Percentiles rank a stretch among this genome's conserved stretches.
These are phyloP conservation scores for Auricularia cornea DNA, from an alignment of 768 basidiomycete genomes.

Conservation along the genomic window DNA sequence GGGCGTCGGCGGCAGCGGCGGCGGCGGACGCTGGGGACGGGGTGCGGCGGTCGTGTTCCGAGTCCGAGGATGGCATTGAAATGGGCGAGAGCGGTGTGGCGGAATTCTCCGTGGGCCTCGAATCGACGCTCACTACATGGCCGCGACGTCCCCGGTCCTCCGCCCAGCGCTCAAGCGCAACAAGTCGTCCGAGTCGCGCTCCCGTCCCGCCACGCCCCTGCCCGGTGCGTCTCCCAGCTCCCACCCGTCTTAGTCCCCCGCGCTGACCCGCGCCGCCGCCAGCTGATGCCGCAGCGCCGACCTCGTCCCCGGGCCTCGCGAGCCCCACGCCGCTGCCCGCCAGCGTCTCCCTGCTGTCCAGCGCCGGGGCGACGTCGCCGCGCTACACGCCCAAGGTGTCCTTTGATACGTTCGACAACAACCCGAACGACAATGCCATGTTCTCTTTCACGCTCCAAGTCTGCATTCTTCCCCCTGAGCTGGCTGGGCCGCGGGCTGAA, in stretches of 20 bases:
- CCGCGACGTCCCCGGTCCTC: slow-evolving; percentile 20
- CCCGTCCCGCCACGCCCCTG: background rate
- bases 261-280: background rate
- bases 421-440: slow-evolving; percentile 56
- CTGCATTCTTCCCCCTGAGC: background rate
- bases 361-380: background rate
- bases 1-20: slow-evolving; percentile 9
- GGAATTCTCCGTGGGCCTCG: background rate
- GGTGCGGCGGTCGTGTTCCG: too few species aligned
- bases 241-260: background rate
- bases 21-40: background rate
- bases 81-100: background rate
- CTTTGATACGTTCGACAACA: slow-evolving; percentile 81
- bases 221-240: background rate
- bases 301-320: slow-evolving; percentile 1
- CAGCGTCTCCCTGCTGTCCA: background rate
- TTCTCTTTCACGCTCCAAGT: slow-evolving; percentile 74
- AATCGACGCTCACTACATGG: slow-evolving; percentile 1
- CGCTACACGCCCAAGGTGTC: slow-evolving; percentile 59
- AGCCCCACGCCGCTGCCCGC: slow-evolving; percentile 5
- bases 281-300: background rate
- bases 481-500: background rate
- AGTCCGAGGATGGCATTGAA: background rate
- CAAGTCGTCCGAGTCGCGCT: background rate
- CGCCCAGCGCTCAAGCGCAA: slow-evolving; percentile 47